Percentiles rank a stretch among this genome's conserved stretches.
These are phyloP conservation scores for Lycium ferocissimum DNA, from an alignment of 257 asterid species.

Conservation along the genomic window DNA sequence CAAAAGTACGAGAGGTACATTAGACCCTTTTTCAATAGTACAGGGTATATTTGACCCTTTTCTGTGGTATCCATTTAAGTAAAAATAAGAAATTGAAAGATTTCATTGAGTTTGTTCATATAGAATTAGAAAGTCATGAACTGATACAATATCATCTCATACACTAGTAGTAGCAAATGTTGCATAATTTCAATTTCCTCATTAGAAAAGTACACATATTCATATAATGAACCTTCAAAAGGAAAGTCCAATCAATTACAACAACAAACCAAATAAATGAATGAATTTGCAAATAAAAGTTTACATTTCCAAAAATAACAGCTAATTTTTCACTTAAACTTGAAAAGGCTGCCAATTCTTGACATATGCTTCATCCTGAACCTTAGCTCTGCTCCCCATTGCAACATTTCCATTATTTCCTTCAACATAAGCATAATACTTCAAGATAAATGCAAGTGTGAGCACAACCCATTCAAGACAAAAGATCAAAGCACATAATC, in stretches of 20 bases:
- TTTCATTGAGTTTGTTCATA: too few species aligned
- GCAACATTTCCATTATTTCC: conserved; percentile 45
- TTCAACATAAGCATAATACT: conserved; percentile 72
- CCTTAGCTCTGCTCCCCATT: conserved; percentile 56
- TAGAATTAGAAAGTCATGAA: too few species aligned
- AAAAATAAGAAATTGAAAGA: too few species aligned
- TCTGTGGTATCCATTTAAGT: too few species aligned
- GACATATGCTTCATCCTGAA: conserved; percentile 69
- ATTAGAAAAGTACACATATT: neutral
- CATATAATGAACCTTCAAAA: neutral
- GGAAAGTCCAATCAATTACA: neutral
- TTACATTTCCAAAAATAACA: neutral
- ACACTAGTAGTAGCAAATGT: neutral
- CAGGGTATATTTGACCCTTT: too few species aligned
- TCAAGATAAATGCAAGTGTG: conserved; percentile 81
- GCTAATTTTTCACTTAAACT: conserved; percentile 42
- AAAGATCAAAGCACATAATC: conserved; percentile 65
- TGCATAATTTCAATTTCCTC: neutral
- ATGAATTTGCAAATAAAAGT: neutral
- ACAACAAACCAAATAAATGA: neutral
- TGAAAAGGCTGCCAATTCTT: conserved; percentile 87
- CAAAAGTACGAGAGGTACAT: too few species aligned
- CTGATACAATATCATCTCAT: too few species aligned
- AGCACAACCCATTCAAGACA: conserved; percentile 88
- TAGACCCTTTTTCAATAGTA: too few species aligned